Base-by-base conservation (phyloP, 371 early-diverging fungal genomes). In the Blakeslea trispora region DNA sequence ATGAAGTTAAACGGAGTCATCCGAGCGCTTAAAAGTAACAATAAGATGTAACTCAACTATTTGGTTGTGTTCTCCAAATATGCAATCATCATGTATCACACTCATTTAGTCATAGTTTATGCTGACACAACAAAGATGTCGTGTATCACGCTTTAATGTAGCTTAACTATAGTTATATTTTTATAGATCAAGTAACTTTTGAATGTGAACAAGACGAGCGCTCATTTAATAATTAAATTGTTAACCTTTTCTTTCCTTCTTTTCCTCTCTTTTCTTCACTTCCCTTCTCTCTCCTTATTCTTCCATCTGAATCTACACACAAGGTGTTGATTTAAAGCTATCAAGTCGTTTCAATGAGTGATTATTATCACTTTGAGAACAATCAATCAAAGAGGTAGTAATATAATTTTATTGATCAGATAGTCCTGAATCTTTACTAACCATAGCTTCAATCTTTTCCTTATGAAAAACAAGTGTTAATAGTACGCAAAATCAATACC, bases 191-290 rank as follows among this genome's bases (percentile, higher is more conserved):
- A 28, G 28, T 28, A 7, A 28, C n/a, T n/a, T n/a, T n/a, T n/a
- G n/a, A n/a, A n/a, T n/a, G n/a, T n/a, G 7, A 28, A 28, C 28
- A 55, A 55, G 39, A 39, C 40, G 47, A 55, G 47, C 55, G 55
- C 47, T 40, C 18, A 46, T 55, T 55, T 55, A 47, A 47, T 40
- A 28, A 28, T 34, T 39, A 31, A 35, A 41, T 55, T 47, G 39
- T 45, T 35, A 43, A 19, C 22, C n/a, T 31, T 55, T 41, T 24
- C 14, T 47, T 45, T 41, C 19, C 40, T 31, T 22, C 40, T 48
- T 23, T 41, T 55, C 7, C 19, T 19, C 14, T 18, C 17, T 37
- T 18, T 40, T 13, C 46, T 7, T 21, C 5, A 45, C 3, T 28
- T 4, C 9, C 32, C 18, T n/a, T 15, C 31, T 10, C 40, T 24